Base-by-base conservation (phyloP, 2,329 filamentous ascomycete species). In the Aspergillus sp. region DNA sequence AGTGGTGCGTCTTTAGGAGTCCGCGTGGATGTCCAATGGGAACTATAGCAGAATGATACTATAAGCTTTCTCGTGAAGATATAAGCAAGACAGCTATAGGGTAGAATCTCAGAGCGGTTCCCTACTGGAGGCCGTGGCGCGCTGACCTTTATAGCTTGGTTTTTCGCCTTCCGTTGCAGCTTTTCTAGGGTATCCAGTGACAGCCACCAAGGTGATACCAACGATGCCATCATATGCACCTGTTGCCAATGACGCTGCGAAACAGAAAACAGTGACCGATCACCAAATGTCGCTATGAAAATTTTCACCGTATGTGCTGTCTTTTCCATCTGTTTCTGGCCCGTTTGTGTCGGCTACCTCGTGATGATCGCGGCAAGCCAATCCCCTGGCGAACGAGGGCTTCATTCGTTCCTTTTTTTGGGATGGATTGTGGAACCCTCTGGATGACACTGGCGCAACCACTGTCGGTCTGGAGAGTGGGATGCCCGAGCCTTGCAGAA, bases 361-460 rank as follows among this genome's bases (percentile, higher is more conserved):
- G 66, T 67, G 66, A 65, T 64, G 62, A 39, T 59, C 30, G 52
- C 47, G 50, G 30, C 55, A 62, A 59, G 53, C 66, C 58, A 63
- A 62, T 59, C 51, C 41, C 57, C 59, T 59, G 59, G 41, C 47
- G 54, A 62, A 58, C 47, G 53, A 62, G 36, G 54, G 52, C 47
- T 44, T 64, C 61, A 56, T 59, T 68, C 62, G 59, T 62, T 64
- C 53, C 55, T 32, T 48, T 48, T 48, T 54, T 62, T 62, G 39
- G 59, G 44, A 49, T 38, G 23, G 52, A 63, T 60, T 68, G 68
- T 70, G 62, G 66, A 61, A 70, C 68, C 66, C 47, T 60, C n/a
- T 57, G 57, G 62, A 64, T 61, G 59, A 54, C 58, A 62, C 62
- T 57, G 57, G 60, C 62, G 60, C 65, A 64, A 62, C 64, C 58